A percentile compares a stretch with the other conserved stretches of the same genome.
These are phyloP conservation scores for Trichophyton benhamiae DNA, from an alignment of 2,329 filamentous ascomycete genomes.

Conservation along the genomic window DNA sequence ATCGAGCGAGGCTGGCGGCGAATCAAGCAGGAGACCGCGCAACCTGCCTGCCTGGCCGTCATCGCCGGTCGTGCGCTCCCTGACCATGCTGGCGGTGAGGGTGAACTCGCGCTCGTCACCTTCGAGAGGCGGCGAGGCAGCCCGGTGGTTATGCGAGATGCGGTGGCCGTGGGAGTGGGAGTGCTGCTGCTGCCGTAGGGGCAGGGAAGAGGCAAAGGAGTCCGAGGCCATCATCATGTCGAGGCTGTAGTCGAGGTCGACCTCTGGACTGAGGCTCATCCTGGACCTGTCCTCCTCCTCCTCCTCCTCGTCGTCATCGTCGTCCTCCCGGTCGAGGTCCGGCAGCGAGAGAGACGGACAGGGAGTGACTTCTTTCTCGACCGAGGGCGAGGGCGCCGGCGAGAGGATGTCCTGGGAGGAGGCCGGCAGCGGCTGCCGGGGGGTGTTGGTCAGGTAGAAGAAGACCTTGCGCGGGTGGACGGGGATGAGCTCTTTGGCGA, in stretches of 20 bases:
- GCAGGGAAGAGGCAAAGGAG: constrained; percentile 6
- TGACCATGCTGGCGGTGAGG: constrained; percentile 79
- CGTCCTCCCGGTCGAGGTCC: constrained; percentile 35
- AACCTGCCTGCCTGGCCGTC: constrained; percentile 1
- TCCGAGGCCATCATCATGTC: constrained; percentile 51
- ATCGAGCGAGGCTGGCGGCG: constrained; percentile 15
- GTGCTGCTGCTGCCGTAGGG: constrained; percentile 7
- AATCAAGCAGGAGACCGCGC: constrained; percentile 30
- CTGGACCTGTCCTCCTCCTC: constrained; percentile 54
- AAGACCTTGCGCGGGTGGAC: constrained; percentile 91
- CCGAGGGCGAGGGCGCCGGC: constrained; percentile 38
- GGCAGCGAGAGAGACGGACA: constrained; percentile 48
- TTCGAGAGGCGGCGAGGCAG: constrained; percentile 15
- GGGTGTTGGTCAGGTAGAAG: constrained; percentile 85
- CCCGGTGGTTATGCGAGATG: constrained; percentile 47
- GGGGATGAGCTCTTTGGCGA: constrained; percentile 84
- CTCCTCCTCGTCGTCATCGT: constrained; percentile 51
- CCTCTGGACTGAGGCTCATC: constrained; percentile 80
- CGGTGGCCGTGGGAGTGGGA: constrained; percentile 43
- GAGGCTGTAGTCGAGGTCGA: constrained; percentile 83
- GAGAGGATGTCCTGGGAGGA: constrained; percentile 42
- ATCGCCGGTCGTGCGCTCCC: constrained; percentile 39
- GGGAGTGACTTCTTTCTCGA: constrained; percentile 61
- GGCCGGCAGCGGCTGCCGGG: constrained; percentile 68
- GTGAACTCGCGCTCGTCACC: constrained; percentile 58